Conservation (phyloP, 768 basidiomycete genomes). For the Amanita pallidorosea region DNA sequence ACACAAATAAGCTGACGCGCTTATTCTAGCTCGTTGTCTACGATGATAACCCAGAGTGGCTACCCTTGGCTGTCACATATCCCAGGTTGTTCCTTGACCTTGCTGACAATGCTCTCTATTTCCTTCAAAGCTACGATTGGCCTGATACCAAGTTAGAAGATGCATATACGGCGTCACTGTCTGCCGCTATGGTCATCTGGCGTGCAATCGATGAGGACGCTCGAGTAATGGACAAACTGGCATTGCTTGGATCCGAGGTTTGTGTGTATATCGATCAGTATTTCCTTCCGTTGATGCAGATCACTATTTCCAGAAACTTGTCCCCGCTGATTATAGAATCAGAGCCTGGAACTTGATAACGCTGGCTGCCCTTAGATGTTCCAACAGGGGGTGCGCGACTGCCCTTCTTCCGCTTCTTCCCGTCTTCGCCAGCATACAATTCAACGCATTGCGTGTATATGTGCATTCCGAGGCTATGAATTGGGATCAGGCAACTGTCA, state of each 20-base stretch:
- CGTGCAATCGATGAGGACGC: conserved; percentile 35
- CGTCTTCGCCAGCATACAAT: conserved; percentile 38
- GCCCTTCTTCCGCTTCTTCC: conserved; percentile 40
- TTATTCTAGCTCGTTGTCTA: not conserved
- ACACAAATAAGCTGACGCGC: not conserved
- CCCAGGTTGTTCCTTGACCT: conserved; percentile 25
- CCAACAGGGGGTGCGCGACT: conserved; percentile 21
- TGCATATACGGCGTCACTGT: conserved; percentile 41
- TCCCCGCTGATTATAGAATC: conserved; percentile 25
- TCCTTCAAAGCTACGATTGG: conserved; percentile 40
- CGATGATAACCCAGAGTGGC: conserved; percentile 10
- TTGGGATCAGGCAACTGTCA: conserved; percentile 35
- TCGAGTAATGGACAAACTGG: conserved; percentile 26
- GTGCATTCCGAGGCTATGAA: conserved; percentile 23
- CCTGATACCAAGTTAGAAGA: conserved; percentile 33
- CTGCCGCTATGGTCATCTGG: conserved; percentile 43
- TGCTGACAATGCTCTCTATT: conserved; percentile 40
- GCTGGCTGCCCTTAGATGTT: conserved; percentile 39
- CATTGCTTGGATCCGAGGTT: conserved; percentile 26
- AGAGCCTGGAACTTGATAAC: conserved; percentile 60
- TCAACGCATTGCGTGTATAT: conserved; percentile 31
- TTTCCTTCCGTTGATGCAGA: not conserved
- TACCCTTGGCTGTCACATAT: conserved; percentile 20
- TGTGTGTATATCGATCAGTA: conserved; percentile 8
- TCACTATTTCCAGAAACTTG: conserved; percentile 19